A percentile compares a stretch with the other conserved stretches of the same genome.
Evolutionary conservation across 345 rosid genomes (phyloP).

Genomic region (Psidium friedrichsthalianum): DNA sequence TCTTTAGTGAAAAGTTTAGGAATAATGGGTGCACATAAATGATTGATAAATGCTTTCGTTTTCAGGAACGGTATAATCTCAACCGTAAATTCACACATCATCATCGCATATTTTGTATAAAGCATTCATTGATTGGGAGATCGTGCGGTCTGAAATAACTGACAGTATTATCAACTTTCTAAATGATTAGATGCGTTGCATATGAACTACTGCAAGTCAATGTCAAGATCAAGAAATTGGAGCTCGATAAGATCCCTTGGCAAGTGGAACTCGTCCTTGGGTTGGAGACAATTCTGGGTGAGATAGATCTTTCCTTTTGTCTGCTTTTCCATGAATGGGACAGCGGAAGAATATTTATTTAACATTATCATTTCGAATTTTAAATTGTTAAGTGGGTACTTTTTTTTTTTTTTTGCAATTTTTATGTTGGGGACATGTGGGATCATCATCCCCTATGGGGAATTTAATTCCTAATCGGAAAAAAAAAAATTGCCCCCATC

Average conservation of each 20-base stretch:
- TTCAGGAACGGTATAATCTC: no score
- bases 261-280: background rate
- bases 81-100: no score
- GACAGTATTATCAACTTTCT: no score
- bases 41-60: background rate
- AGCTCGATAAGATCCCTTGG: background rate
- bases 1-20: background rate
- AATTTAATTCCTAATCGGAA: background rate
- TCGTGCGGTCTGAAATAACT: no score
- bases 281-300: background rate
- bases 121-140: no score
- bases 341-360: background rate
- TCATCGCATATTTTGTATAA: no score
- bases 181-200: background rate
- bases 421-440: background rate
- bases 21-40: background rate
- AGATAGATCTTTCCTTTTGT: background rate
- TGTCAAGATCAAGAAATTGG: background rate
- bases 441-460: background rate
- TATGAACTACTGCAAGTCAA: background rate
- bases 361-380: background rate
- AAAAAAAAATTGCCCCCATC: background rate
- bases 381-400: background rate
- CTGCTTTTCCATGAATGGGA: constrained; percentile 1
- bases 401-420: background rate